A percentile compares a stretch with the other conserved stretches of the same genome.
These are phyloP conservation scores for Coemansia sp. DNA, from an alignment of 192 early-diverging fungal genomes.

Conservation along the genomic window DNA sequence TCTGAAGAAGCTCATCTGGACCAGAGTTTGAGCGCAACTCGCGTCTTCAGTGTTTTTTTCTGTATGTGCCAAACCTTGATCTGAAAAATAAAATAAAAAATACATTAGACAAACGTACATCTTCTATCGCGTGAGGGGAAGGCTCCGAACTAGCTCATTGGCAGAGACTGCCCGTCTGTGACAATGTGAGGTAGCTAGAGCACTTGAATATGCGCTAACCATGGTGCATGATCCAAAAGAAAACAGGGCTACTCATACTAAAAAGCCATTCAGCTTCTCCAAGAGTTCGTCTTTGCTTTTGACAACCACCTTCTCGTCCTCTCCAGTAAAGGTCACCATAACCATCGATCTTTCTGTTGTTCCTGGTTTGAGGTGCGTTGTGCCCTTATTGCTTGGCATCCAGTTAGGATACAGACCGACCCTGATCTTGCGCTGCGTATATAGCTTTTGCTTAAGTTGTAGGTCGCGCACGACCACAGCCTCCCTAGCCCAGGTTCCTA, in stretches of 20 bases:
- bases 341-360: slow-evolving; percentile 8
- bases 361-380: background rate
- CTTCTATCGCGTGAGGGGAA: too few relatives aligned
- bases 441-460: slow-evolving; percentile 20
- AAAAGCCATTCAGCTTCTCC: slow-evolving; percentile 19
- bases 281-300: slow-evolving; percentile 12
- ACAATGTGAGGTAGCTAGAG: too few relatives aligned
- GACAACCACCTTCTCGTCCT: slow-evolving; percentile 11
- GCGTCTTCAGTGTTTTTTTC: background rate
- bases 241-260: too few relatives aligned
- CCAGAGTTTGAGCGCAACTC: too few relatives aligned
- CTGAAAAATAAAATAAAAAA: slow-evolving; percentile 5
- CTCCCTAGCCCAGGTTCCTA: slow-evolving; percentile 26
- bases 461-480: slow-evolving; percentile 34
- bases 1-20: too few relatives aligned
- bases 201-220: too few relatives aligned
- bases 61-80: background rate
- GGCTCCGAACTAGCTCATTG: too few relatives aligned
- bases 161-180: too few relatives aligned
- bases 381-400: slow-evolving; percentile 4
- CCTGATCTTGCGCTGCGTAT: slow-evolving; percentile 14
- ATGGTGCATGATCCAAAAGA: background rate
- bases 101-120: background rate
- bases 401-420: slow-evolving; percentile 48
- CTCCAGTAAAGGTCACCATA: slow-evolving; percentile 12